Base-by-base conservation (phyloP, 331 rosid species). In the Pyracantha coccinea region DNA sequence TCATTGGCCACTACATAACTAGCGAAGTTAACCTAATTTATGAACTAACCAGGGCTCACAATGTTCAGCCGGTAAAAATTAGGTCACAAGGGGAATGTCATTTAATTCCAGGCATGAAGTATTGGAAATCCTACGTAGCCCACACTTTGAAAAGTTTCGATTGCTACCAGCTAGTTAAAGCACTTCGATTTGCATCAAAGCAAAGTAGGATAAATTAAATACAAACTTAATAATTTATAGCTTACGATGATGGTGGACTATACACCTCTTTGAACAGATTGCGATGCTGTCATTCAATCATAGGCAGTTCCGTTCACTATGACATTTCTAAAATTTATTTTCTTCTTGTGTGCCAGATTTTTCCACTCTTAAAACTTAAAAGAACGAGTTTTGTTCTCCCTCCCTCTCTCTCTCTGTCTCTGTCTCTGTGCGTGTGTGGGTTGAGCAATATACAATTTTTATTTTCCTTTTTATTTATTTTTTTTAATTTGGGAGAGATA, bases 61-160 rank as follows among this genome's bases (percentile, higher is more conserved):
- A 63, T 17, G 19, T 6, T 0, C 25, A 72, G 73, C 52, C 54
- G 8, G 79, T 44, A 75, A 64, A 38, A 75, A 72, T 80, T 88
- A 78, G 93, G 90, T 80, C 85, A 21, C 41, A 24, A 32, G 71
- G 45, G 69, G 74, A 60, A 12, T 32, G 68, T 11, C 12, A 65
- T 12, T 33, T 8, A 19, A 66, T 38, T 66, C 44, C 72, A 35
- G 55, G 23, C 9, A 75, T 76, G 75, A 73, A 83, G 41, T 78
- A 79, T 67, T 91, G 96, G 92, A 76, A 89, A 77, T 88, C 96
- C 82, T 75, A 88, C 90, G 84, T 68, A 82, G 88, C 80, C 79
- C 87, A 80, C 87, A 61, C 33, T 31, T 2, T 1, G 50, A 52
- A 76, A 72, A 72, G 20, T 66, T 53, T 25, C 58, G 67, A 71